phyloP scores from a whole-genome alignment of 2,329 filamentous ascomycete species.

The Fusarium compactum region DNA sequence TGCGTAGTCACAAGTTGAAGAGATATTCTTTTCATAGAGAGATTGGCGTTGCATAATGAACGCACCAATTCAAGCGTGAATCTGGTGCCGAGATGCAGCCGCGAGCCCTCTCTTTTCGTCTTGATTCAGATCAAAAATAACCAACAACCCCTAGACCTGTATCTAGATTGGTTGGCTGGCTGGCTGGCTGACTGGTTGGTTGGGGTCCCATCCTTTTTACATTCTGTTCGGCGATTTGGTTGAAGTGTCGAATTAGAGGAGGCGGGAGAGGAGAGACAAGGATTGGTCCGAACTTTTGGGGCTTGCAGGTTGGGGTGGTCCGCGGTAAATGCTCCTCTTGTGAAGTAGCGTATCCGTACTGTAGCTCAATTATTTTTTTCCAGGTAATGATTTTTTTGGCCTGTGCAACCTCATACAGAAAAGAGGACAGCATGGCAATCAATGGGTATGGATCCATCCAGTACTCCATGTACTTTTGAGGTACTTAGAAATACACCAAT shows the following conservation, averaged over 20 bases:
- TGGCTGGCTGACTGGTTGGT: constrained; percentile 6
- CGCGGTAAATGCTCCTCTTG: constrained; percentile 37
- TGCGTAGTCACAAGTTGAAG: neutral
- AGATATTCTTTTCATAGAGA: neutral
- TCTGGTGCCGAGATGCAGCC: constrained; percentile 25
- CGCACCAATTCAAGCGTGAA: constrained; percentile 5
- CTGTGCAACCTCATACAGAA: constrained; percentile 38
- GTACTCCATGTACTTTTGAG: neutral
- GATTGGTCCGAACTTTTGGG: constrained; percentile 38
- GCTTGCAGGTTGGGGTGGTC: constrained; percentile 38
- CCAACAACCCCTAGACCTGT: constrained; percentile 30
- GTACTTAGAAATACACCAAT: neutral
- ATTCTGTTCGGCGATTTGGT: constrained; percentile 31
- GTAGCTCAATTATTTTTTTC: constrained; percentile 12
- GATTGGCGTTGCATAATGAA: neutral
- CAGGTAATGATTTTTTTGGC: neutral
- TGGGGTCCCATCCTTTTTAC: constrained; percentile 27
- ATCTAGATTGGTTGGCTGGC: constrained; percentile 7
- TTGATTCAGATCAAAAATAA: constrained; percentile 2
- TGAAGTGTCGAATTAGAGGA: constrained; percentile 37
- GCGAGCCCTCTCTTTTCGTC: constrained; percentile 17
- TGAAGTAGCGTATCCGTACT: constrained; percentile 22
- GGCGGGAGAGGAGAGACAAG: constrained; percentile 21
- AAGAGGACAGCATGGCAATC: constrained; percentile 31
- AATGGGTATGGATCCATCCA: constrained; percentile 1